Percentiles rank a stretch among this genome's conserved stretches.
phyloP scores from a whole-genome alignment of 192 early-diverging fungal species.

The Podila epicladia region DNA sequence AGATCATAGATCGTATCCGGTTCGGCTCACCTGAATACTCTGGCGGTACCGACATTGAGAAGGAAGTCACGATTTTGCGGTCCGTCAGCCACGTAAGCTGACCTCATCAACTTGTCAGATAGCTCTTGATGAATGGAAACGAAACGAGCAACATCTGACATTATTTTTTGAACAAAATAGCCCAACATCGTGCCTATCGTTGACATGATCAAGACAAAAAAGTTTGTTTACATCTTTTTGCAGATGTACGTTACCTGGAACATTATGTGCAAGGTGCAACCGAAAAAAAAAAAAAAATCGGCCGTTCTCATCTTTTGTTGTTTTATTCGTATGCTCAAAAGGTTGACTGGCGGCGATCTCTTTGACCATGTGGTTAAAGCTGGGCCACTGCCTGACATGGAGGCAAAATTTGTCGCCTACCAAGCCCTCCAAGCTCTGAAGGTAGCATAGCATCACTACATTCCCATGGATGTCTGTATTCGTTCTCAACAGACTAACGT shows the following conservation, averaged over 20 bases:
- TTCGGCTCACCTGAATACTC: constrained; percentile 68
- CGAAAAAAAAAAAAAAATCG: too few relatives aligned
- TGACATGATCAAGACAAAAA: constrained; percentile 66
- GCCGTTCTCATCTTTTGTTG: not conserved
- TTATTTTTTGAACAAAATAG: constrained; percentile 3
- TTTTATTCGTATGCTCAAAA: constrained; percentile 24
- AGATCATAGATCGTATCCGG: constrained; percentile 85
- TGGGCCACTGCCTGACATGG: constrained; percentile 78
- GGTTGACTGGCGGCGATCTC: constrained; percentile 85
- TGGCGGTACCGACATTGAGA: constrained; percentile 79
- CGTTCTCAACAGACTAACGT: too few relatives aligned
- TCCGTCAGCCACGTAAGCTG: constrained; percentile 67
- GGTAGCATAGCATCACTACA: constrained; percentile 3
- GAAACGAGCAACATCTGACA: not conserved
- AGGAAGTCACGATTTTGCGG: constrained; percentile 80
- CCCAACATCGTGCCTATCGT: constrained; percentile 77
- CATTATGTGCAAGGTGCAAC: not conserved
- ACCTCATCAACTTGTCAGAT: not conserved
- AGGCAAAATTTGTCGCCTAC: constrained; percentile 79
- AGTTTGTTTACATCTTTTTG: constrained; percentile 78
- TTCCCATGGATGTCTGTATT: too few relatives aligned
- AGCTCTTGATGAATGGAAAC: not conserved
- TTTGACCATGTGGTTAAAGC: constrained; percentile 82
- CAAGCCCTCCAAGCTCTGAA: constrained; percentile 78
- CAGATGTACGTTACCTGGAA: constrained; percentile 55